phyloP scores from a whole-genome alignment of 352 stramenopile species.

The Phytophthora rubi region DNA sequence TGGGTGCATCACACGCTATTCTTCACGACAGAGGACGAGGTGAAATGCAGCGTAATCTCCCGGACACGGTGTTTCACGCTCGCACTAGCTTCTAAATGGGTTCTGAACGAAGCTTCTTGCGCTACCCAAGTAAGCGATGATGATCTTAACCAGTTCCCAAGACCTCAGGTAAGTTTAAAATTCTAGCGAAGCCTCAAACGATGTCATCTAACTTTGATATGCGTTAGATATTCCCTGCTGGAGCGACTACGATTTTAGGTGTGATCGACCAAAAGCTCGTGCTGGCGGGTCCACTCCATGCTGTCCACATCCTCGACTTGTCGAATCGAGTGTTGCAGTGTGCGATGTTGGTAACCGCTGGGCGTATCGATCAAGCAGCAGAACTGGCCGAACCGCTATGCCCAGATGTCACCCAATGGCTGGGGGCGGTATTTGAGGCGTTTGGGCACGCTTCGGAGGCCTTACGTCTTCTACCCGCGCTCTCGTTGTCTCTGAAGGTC shows the following conservation, averaged over 20 bases:
- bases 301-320: constrained; percentile 64
- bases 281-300: constrained; percentile 48
- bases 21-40: constrained; percentile 55
- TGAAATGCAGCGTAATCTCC: constrained; percentile 75
- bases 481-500: constrained; percentile 53
- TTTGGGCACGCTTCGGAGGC: constrained; percentile 59
- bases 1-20: constrained; percentile 83
- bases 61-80: constrained; percentile 64
- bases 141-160: constrained; percentile 49
- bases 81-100: constrained; percentile 57
- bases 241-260: constrained; percentile 56
- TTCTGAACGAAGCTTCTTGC: constrained; percentile 39
- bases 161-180: constrained; percentile 41
- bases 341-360: constrained; percentile 67
- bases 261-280: constrained; percentile 61
- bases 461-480: constrained; percentile 40
- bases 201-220: background rate
- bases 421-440: constrained; percentile 69
- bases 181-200: background rate
- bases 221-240: constrained; percentile 43
- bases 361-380: constrained; percentile 46
- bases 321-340: constrained; percentile 72
- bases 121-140: constrained; percentile 41
- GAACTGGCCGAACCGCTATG: constrained; percentile 51
- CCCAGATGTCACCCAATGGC: constrained; percentile 52